Evolutionary conservation across 768 basidiomycete genomes (phyloP).

Genomic region (Kwoniella dendrophila): DNA sequence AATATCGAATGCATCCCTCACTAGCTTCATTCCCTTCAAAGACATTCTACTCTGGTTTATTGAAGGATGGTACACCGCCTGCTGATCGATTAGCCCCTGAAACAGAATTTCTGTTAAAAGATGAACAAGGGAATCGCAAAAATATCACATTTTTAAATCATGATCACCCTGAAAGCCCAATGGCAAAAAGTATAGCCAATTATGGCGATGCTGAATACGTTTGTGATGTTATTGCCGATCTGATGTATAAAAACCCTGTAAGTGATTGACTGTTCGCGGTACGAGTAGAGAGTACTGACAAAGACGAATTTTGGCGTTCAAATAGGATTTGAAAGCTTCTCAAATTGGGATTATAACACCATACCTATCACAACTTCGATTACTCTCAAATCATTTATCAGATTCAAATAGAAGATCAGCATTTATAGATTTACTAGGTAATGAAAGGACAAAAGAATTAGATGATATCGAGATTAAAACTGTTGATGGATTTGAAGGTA

Average conservation of each 20-base stretch:
- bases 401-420: constrained; percentile 58
- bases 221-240: constrained; percentile 76
- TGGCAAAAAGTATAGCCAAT: constrained; percentile 76
- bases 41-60: constrained; percentile 74
- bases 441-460: constrained; percentile 68
- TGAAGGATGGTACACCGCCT: constrained; percentile 74
- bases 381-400: constrained; percentile 70
- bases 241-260: constrained; percentile 74
- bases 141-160: constrained; percentile 84
- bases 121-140: constrained; percentile 58
- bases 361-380: constrained; percentile 81
- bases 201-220: constrained; percentile 75
- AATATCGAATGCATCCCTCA: constrained; percentile 92
- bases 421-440: constrained; percentile 67
- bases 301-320: no score
- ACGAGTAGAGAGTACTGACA: not conserved
- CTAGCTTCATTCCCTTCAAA: constrained; percentile 83
- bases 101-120: constrained; percentile 57
- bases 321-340: constrained; percentile 64
- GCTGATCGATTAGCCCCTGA: constrained; percentile 64
- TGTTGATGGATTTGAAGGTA: constrained; percentile 91
- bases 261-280: constrained; percentile 53
- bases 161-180: constrained; percentile 66
- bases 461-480: constrained; percentile 79
- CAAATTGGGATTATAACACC: constrained; percentile 93